Evolutionary conservation across 2,329 filamentous ascomycete genomes (phyloP).

Genomic region (Lecanoromycetidae sp.): DNA sequence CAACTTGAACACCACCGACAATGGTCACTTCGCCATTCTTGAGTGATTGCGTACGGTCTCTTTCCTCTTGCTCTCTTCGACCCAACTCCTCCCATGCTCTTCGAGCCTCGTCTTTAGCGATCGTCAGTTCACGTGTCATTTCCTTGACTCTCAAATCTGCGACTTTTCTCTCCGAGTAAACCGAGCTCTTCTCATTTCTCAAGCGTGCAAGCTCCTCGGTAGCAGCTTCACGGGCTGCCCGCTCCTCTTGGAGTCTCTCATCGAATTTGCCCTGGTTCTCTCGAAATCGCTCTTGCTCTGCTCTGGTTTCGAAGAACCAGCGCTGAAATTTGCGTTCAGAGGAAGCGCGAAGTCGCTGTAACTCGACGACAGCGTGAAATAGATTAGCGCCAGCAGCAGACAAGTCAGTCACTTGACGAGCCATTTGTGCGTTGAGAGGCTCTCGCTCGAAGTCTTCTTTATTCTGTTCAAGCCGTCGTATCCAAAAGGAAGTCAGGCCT

Average conservation of each 20-base stretch:
- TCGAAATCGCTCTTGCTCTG: conserved; percentile 72
- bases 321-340: conserved; percentile 96
- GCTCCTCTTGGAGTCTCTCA: conserved; percentile 59
- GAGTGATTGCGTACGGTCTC: conserved; percentile 73
- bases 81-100: conserved; percentile 96
- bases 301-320: conserved; percentile 93
- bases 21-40: conserved; percentile 78
- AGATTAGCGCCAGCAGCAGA: conserved; percentile 93
- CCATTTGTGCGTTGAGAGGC: conserved; percentile 74
- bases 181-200: conserved; percentile 55
- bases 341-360: conserved; percentile 84
- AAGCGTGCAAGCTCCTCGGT: conserved; percentile 53
- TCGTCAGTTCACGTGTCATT: conserved; percentile 83
- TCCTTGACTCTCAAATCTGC: conserved; percentile 59
- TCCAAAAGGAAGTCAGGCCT: conserved; percentile 93
- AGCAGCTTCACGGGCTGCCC: conserved; percentile 55
- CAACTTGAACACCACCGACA: conserved; percentile 86
- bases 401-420: conserved; percentile 90
- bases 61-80: conserved; percentile 80
- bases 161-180: conserved; percentile 22
- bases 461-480: conserved; percentile 81
- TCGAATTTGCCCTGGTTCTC: conserved; percentile 77
- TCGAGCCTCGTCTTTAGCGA: conserved; percentile 90
- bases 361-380: conserved; percentile 92
- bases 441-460: conserved; percentile 72